Conservation (phyloP, 2,329 filamentous ascomycete genomes). For the Ramularia collo-cygni region DNA sequence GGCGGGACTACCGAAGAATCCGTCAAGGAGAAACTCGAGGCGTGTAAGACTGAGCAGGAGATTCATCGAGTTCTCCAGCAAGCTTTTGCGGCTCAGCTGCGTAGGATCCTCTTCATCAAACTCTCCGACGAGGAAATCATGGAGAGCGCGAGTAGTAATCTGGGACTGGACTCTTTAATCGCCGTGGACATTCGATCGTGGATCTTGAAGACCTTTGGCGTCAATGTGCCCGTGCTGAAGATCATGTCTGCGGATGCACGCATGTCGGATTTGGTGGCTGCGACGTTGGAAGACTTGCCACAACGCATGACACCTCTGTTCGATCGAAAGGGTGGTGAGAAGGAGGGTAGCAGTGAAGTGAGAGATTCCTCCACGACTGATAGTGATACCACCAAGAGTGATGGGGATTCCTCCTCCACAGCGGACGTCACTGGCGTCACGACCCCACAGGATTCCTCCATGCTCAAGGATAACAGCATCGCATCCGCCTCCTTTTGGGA, state of each 20-base stretch:
- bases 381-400: neutral
- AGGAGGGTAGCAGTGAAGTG: neutral
- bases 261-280: neutral
- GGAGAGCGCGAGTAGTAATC: neutral
- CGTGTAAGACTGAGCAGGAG: neutral
- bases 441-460: neutral
- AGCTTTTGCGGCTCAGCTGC: neutral
- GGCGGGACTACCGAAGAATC: neutral
- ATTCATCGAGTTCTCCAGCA: neutral
- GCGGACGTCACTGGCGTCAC: too few species aligned
- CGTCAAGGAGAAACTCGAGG: neutral
- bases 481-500: neutral
- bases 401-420: neutral
- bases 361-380: neutral
- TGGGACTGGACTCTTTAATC: conserved; percentile 1
- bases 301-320: neutral
- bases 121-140: neutral
- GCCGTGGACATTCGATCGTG: conserved; percentile 1
- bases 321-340: neutral
- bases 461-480: neutral
- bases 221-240: neutral
- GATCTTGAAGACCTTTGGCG: neutral
- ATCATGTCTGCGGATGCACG: neutral
- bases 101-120: neutral
- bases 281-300: neutral